A percentile compares a stretch with the other conserved stretches of the same genome.
phyloP scores from a whole-genome alignment of 345 rosid genomes.

The Orychophragmus violaceus region DNA sequence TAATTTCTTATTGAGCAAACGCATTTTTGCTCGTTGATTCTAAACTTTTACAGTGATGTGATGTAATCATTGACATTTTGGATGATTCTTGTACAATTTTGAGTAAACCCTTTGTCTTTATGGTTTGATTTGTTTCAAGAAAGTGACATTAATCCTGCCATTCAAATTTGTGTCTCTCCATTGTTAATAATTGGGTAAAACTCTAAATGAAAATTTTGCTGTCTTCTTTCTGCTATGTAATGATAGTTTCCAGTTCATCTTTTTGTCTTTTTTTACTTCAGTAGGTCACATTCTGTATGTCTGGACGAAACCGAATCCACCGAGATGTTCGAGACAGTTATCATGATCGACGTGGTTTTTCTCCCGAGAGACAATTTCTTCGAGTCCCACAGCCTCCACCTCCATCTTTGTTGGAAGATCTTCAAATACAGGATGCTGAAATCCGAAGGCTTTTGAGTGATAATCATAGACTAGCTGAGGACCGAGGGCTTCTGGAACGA shows the following conservation, averaged over 20 bases:
- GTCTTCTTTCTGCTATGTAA: not conserved
- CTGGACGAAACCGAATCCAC: conserved; percentile 71
- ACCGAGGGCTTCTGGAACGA: conserved; percentile 61
- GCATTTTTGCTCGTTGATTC: not conserved
- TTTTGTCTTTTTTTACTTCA: not conserved
- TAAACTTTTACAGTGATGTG: not conserved
- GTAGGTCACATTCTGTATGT: too few species aligned
- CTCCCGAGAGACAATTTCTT: conserved; percentile 54
- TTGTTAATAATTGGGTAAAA: too few species aligned
- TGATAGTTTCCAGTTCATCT: not conserved
- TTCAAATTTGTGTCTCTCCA: too few species aligned
- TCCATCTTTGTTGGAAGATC: conserved; percentile 79
- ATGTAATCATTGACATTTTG: not conserved
- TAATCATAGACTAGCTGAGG: conserved; percentile 67
- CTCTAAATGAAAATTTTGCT: too few species aligned
- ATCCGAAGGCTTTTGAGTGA: conserved; percentile 69
- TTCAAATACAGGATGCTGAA: conserved; percentile 74
- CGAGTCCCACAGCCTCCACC: conserved; percentile 75
- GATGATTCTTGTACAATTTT: not conserved
- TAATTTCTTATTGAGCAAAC: not conserved
- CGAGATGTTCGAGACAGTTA: conserved; percentile 54
- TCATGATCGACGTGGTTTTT: conserved; percentile 57
- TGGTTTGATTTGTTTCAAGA: too few species aligned
- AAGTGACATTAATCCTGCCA: too few species aligned
- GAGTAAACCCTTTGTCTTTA: not conserved